Conservation (phyloP, 176 grass and related monocot species). For the Otatea glauca region DNA sequence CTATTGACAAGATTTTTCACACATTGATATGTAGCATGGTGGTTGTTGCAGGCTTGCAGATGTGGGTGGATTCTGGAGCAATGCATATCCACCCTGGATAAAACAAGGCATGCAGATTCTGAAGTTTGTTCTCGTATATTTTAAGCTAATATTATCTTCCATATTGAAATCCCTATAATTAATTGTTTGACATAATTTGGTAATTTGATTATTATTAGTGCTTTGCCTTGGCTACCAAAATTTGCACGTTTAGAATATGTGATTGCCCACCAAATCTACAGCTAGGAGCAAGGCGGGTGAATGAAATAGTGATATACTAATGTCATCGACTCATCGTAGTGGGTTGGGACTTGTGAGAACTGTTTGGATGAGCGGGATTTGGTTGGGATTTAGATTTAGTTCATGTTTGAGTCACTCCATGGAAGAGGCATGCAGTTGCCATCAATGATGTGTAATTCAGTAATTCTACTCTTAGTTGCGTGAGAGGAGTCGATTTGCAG, state of each 20-base stretch:
- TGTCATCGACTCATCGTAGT: neutral
- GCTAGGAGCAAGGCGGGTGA: too few species aligned
- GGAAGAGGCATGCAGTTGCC: neutral
- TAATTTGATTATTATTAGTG: neutral
- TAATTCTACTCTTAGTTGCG: neutral
- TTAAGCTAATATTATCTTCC: neutral
- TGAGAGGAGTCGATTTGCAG: neutral
- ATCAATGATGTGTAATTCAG: neutral
- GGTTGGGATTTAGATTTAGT: neutral
- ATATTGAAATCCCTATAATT: neutral
- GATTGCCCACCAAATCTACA: constrained; percentile 1
- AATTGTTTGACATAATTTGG: neutral
- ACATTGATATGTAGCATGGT: neutral
- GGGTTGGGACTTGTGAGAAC: neutral
- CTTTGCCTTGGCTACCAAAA: neutral
- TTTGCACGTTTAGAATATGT: neutral
- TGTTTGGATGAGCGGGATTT: neutral
- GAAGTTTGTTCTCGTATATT: neutral
- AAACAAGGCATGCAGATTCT: neutral
- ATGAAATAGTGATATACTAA: neutral
- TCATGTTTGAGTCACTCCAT: neutral
- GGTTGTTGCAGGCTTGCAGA: constrained; percentile 2
- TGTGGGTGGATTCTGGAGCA: neutral
- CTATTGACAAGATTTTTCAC: neutral
- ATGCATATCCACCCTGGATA: neutral